Base-by-base conservation (phyloP, 2,329 filamentous ascomycete genomes). In the Cercospora janseana region DNA sequence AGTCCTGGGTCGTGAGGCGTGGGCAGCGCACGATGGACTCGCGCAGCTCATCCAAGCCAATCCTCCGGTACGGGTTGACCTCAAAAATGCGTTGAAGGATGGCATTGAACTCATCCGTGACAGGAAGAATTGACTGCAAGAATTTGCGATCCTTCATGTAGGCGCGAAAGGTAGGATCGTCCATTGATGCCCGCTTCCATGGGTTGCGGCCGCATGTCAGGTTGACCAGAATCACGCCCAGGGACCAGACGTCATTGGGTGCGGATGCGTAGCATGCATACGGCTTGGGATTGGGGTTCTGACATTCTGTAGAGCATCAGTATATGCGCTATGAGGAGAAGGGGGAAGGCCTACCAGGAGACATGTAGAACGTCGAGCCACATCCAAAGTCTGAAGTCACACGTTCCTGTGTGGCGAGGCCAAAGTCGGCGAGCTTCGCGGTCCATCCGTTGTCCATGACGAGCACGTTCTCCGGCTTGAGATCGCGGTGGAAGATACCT, bases 321-420 rank as follows among this genome's bases (percentile, higher is more conserved):
- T 21, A 28, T 6, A 29, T n/a, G 3, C 4, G 6, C 5, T 16
- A 15, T 43, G 65, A 24, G 48, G 12, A 31, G 40, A 24, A 40
- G 8, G 6, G 20, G 8, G 1, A 3, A 6, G 5, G 56, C 59
- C 20, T 86, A 96, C 92, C 92, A 81, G 93, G 93, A 67, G 90
- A 95, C 93, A 97, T 98, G 75, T 98, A 98, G 66, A 97, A 97
- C 10, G 92, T 97, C 24, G 93, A 97, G 57, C 93, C 93, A 70
- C 93, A 98, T 65, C 93, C 93, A 72, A 95, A 96, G 70, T 98
- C 93, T 62, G 90, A 87, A 58, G 92, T 95, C 60, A 85, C 78
- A 59, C 83, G 79, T 59, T 92, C 88, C 51, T 83, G 84, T 18
- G 90, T 97, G 52, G 93, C 93, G 48, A 98, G 81, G 68, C 93